A percentile compares a stretch with the other conserved stretches of the same genome.
phyloP scores from a whole-genome alignment of 441 rosid genomes.

The Gossypium trilobum region DNA sequence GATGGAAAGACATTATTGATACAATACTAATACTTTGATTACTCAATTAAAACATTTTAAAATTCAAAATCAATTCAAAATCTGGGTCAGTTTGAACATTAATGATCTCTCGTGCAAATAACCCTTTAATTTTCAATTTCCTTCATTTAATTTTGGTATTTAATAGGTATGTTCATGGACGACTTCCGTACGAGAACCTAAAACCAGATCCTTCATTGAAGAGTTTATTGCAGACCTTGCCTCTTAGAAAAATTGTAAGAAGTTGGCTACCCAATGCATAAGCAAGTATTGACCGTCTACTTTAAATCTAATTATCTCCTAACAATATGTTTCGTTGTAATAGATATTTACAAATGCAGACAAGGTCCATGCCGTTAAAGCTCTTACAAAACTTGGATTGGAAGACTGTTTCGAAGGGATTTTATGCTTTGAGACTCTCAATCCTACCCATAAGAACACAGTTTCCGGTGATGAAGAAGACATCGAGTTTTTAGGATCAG shows the following conservation, averaged over 20 bases:
- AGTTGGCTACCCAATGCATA: background rate
- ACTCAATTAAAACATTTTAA: too few relatives aligned
- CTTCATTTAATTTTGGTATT: background rate
- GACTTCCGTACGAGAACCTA: slow-evolving; percentile 68
- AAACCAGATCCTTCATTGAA: slow-evolving; percentile 76
- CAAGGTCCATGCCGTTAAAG: slow-evolving; percentile 60
- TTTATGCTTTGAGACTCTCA: slow-evolving; percentile 82
- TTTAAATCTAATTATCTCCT: background rate
- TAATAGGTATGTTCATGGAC: slow-evolving; percentile 70
- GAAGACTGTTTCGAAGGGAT: slow-evolving; percentile 91
- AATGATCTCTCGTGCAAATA: too few relatives aligned
- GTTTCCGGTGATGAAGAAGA: slow-evolving; percentile 39
- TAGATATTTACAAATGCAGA: slow-evolving; percentile 93
- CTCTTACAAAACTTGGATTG: slow-evolving; percentile 60
- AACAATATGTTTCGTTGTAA: background rate
- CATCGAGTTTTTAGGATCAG: slow-evolving; percentile 31
- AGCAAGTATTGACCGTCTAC: background rate
- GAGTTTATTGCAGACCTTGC: slow-evolving; percentile 59
- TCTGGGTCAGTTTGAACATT: too few relatives aligned
- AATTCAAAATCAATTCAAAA: too few relatives aligned
- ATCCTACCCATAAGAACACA: slow-evolving; percentile 35
- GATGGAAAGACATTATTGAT: too few relatives aligned
- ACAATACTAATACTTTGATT: too few relatives aligned
- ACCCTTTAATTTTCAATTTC: background rate
- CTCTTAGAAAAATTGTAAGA: slow-evolving; percentile 70